Percentiles rank a stretch among this genome's conserved stretches.
These are phyloP conservation scores for Chimonanthus praecox DNA, from an alignment of 164 flowering plant genomes.

Conservation along the genomic window DNA sequence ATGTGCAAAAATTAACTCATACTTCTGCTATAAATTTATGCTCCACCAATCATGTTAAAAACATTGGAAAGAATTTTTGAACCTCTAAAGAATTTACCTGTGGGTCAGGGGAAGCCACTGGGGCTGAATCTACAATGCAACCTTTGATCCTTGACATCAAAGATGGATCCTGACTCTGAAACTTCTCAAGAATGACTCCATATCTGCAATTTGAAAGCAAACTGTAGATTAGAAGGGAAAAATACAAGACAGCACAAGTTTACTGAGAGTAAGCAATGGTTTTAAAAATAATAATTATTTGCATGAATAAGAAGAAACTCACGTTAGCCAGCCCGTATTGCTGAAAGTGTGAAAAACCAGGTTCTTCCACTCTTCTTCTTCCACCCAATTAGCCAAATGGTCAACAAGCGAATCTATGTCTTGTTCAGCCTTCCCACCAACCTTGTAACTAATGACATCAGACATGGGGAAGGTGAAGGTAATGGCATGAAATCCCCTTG, in stretches of 20 bases:
- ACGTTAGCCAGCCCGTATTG: slow-evolving; percentile 99
- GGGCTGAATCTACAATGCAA: slow-evolving; percentile 95
- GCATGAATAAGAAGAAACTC: slow-evolving; percentile 25
- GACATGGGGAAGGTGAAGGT: slow-evolving; percentile 95
- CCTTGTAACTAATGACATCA: slow-evolving; percentile 74
- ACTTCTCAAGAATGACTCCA: slow-evolving; percentile 76
- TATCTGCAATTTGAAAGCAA: slow-evolving; percentile 39
- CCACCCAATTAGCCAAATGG: slow-evolving; percentile 83
- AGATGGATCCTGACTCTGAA: slow-evolving; percentile 60
- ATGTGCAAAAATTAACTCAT: too few relatives aligned
- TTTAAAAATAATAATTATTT: not conserved
- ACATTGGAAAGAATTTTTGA: not conserved
- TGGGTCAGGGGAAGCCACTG: slow-evolving; percentile 90
- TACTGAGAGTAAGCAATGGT: not conserved
- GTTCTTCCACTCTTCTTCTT: slow-evolving; percentile 67
- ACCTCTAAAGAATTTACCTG: slow-evolving; percentile 40
- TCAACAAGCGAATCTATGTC: slow-evolving; percentile 69
- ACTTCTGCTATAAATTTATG: too few relatives aligned
- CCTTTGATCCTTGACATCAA: slow-evolving; percentile 65
- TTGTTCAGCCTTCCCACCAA: slow-evolving; percentile 90
- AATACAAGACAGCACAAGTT: not conserved
- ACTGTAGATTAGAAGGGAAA: not conserved
- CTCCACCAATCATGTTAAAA: not conserved
- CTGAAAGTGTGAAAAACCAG: slow-evolving; percentile 89
- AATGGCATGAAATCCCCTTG: slow-evolving; percentile 88